Conservation (phyloP, 345 rosid genomes). For the Melaleuca quinquenervia region DNA sequence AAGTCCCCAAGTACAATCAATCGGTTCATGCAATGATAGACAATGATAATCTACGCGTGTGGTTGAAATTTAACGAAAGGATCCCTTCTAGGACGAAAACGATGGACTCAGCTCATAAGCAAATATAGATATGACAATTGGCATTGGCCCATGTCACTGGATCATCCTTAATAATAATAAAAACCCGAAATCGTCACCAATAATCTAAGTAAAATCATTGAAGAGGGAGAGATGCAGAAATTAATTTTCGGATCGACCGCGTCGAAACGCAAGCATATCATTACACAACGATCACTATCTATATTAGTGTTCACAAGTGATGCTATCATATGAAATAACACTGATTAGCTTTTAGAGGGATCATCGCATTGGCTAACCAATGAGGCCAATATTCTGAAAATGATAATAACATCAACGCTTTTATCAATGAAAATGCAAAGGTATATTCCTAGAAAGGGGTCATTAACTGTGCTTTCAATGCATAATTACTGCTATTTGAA, state of each 20-base stretch:
- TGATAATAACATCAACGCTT: background rate
- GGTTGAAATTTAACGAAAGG: background rate
- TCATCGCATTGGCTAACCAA: background rate
- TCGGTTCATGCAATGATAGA: background rate
- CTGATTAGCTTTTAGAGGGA: background rate
- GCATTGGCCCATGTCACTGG: background rate
- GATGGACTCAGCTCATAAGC: background rate
- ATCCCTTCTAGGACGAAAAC: background rate
- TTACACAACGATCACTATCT: rapidly evolving
- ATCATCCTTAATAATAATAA: background rate
- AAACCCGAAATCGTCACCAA: background rate
- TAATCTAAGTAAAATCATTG: background rate
- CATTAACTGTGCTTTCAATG: background rate
- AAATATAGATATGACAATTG: background rate
- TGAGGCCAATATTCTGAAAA: rapidly evolving
- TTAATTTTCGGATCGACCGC: rapidly evolving
- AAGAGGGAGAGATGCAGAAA: rapidly evolving
- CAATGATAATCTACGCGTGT: background rate
- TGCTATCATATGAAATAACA: background rate
- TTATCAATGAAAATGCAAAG: background rate
- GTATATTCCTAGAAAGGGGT: background rate
- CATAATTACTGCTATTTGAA: background rate
- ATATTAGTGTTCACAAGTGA: background rate
- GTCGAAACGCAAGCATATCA: rapidly evolving
- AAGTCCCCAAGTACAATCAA: background rate